Conservation (phyloP, 1,139 yeast species). For the Yamadazyma epiphylla region DNA sequence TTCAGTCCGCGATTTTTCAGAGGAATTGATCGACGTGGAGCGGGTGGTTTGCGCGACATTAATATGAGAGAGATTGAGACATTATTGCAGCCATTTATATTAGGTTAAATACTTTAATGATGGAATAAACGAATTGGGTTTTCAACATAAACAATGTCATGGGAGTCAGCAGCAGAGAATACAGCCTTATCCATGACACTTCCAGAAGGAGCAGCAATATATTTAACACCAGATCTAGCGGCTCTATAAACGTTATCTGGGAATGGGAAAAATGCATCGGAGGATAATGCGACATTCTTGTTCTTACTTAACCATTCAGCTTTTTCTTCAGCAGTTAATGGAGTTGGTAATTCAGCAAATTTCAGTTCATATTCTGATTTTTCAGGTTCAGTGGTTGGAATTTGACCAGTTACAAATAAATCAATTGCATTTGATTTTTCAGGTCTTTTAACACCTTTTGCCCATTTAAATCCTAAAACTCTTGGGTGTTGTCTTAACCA, state of each 20-base stretch:
- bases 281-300: constrained; percentile 82
- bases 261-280: constrained; percentile 99
- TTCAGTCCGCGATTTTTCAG: too few relatives aligned
- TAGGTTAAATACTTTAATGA: constrained; percentile 45
- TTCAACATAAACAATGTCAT: constrained; percentile 84
- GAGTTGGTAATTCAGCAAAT: constrained; percentile 78
- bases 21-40: too few relatives aligned
- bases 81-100: neutral
- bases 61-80: too few relatives aligned
- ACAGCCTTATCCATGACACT: constrained; percentile 98
- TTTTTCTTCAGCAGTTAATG: constrained; percentile 80
- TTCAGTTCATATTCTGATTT: constrained; percentile 87
- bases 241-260: constrained; percentile 98
- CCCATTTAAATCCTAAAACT: constrained; percentile 92
- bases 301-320: constrained; percentile 80
- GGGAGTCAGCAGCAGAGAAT: constrained; percentile 89
- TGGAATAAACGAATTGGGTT: constrained; percentile 97
- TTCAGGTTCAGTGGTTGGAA: constrained; percentile 91
- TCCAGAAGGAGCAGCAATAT: constrained; percentile 94
- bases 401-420: constrained; percentile 83
- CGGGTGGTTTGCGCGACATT: too few relatives aligned
- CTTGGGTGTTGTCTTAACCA: constrained; percentile 98
- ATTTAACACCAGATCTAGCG: constrained; percentile 92
- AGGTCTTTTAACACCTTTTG: constrained; percentile 97
- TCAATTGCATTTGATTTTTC: constrained; percentile 98